These are phyloP conservation scores for Papiliotrema terrestris DNA, from an alignment of 1,284 basidiomycete genomes.

Conservation along the genomic window DNA sequence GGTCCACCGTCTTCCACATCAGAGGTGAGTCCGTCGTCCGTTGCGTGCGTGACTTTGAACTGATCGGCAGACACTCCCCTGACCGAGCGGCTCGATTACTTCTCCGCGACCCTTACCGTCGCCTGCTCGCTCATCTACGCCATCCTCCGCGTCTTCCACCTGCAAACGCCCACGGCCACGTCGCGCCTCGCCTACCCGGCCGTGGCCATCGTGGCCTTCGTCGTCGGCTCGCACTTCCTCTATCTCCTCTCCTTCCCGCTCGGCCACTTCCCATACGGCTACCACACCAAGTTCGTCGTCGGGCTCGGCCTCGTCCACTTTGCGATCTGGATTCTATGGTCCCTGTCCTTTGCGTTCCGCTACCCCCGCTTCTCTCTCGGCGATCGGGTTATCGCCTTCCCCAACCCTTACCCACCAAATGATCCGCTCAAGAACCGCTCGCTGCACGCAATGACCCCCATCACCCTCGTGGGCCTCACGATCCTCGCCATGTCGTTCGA, in stretches of 20 bases:
- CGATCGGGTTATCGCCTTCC: constrained; percentile 10
- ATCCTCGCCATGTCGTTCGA: constrained; percentile 78
- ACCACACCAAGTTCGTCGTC: constrained; percentile 89
- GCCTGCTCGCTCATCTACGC: constrained; percentile 70
- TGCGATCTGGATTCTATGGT: constrained; percentile 75
- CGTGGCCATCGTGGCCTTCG: constrained; percentile 18
- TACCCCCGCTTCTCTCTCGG: constrained; percentile 23
- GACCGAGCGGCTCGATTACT: constrained; percentile 94
- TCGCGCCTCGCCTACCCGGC: constrained; percentile 23
- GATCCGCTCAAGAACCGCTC: constrained; percentile 18
- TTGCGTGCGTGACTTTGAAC: neutral
- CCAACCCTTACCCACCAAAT: constrained; percentile 28
- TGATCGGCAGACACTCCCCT: constrained; percentile 62
- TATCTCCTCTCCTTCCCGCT: constrained; percentile 58
- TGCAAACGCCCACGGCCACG: constrained; percentile 45
- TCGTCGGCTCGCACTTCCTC: constrained; percentile 39
- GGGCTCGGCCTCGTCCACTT: constrained; percentile 66
- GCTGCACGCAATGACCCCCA: constrained; percentile 54
- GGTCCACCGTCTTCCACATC: constrained; percentile 88
- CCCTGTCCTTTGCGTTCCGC: constrained; percentile 54
- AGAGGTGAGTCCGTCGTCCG: constrained; percentile 59
- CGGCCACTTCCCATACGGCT: constrained; percentile 83
- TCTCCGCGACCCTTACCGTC: constrained; percentile 83
- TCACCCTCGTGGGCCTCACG: constrained; percentile 65
- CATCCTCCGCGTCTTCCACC: constrained; percentile 69